Conservation (phyloP, 2,329 filamentous ascomycete genomes). For the Talaromyces piceae region DNA sequence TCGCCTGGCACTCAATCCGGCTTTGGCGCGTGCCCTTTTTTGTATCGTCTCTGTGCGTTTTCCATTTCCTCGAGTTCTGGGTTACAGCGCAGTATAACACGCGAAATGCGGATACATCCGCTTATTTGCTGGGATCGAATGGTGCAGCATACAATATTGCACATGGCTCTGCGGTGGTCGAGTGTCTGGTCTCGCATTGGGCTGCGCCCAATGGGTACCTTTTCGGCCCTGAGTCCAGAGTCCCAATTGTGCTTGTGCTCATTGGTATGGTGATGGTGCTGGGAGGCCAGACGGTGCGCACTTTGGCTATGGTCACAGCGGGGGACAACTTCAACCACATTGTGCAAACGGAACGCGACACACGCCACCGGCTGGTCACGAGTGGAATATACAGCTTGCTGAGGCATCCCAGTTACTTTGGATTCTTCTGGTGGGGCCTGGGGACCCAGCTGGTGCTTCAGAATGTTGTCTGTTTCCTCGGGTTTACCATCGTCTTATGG, state of each 20-base stretch:
- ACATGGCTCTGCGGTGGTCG: slow-evolving; percentile 64
- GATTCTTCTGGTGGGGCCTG: slow-evolving; percentile 98
- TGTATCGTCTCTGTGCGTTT: slow-evolving; percentile 57
- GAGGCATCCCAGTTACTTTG: slow-evolving; percentile 90
- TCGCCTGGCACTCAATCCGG: slow-evolving; percentile 16
- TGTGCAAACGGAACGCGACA: slow-evolving; percentile 61
- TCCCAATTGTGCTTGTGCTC: slow-evolving; percentile 28
- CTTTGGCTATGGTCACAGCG: slow-evolving; percentile 80
- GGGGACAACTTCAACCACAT: slow-evolving; percentile 88
- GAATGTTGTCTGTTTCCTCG: slow-evolving; percentile 69
- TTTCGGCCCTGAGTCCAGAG: slow-evolving; percentile 24
- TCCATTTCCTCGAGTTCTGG: slow-evolving; percentile 97
- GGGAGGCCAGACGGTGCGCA: slow-evolving; percentile 67
- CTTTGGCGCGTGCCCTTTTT: slow-evolving; percentile 54
- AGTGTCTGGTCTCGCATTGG: slow-evolving; percentile 49
- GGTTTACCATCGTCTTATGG: slow-evolving; percentile 71
- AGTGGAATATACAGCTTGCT: slow-evolving; percentile 67
- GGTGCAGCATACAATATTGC: slow-evolving; percentile 78
- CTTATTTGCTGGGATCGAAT: slow-evolving; percentile 79
- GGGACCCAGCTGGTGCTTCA: slow-evolving; percentile 87
- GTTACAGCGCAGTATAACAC: slow-evolving; percentile 82
- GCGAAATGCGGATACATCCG: slow-evolving; percentile 59
- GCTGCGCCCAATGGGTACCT: slow-evolving; percentile 38
- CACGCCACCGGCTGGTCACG: slow-evolving; percentile 74
- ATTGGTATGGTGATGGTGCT: slow-evolving; percentile 59